phyloP scores from a whole-genome alignment of 495 filamentous ascomycete genomes.

The Penicillium pancosmium region DNA sequence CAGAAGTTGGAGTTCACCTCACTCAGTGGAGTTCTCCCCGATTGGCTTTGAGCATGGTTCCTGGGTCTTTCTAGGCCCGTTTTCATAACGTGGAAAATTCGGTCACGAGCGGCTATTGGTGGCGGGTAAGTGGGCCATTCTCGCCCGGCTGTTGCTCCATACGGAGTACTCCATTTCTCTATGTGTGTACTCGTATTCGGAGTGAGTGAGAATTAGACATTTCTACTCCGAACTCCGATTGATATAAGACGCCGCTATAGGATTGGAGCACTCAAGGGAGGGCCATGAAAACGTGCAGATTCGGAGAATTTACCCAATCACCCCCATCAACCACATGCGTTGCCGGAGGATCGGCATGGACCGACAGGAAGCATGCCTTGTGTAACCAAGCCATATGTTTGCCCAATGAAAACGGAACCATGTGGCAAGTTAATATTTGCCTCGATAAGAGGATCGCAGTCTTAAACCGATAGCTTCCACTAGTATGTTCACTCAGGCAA shows the following conservation, averaged over 20 bases:
- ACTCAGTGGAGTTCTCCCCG: constrained; percentile 16
- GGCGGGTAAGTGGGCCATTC: constrained; percentile 2
- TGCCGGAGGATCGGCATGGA: no score
- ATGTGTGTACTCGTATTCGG: no score
- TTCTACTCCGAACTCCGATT: neutral
- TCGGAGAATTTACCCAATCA: neutral
- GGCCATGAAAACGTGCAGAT: neutral
- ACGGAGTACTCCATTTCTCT: neutral
- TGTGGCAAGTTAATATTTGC: no score
- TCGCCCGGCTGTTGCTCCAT: neutral
- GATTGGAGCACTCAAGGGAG: neutral
- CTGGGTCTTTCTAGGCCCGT: constrained; percentile 12
- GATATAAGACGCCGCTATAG: neutral
- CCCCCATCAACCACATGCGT: no score
- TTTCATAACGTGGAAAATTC: constrained; percentile 9
- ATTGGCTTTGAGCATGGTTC: constrained; percentile 18
- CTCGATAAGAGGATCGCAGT: no score
- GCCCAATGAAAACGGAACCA: no score
- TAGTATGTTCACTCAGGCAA: no score
- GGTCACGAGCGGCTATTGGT: constrained; percentile 10
- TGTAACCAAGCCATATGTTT: no score
- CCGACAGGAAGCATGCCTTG: no score
- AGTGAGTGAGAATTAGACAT: neutral
- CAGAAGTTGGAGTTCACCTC: constrained; percentile 15
- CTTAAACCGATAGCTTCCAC: no score